Percentiles rank a stretch among this genome's conserved stretches.
phyloP scores from a whole-genome alignment of 169 alveolate species.

The Theileria parva region DNA sequence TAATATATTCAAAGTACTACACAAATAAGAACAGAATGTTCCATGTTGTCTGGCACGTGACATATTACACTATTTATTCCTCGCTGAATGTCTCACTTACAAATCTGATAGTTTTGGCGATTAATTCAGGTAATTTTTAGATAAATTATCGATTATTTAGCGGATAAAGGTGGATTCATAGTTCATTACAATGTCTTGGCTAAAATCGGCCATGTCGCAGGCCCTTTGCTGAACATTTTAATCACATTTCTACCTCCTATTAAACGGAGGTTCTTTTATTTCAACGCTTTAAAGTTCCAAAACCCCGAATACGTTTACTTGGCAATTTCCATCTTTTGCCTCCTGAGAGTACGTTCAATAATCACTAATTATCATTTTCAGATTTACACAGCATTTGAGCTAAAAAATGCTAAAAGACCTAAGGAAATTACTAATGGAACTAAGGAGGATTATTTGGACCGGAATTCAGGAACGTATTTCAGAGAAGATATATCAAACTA shows the following conservation, averaged over 20 bases:
- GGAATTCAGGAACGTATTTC: neutral
- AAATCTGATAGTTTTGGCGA: slow-evolving; percentile 12
- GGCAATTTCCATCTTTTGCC: neutral
- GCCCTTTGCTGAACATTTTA: slow-evolving; percentile 13
- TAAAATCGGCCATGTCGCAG: slow-evolving; percentile 19
- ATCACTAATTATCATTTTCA: neutral
- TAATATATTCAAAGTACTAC: slow-evolving; percentile 20
- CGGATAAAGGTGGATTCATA: slow-evolving; percentile 17
- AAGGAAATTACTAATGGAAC: neutral
- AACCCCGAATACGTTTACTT: slow-evolving; percentile 4
- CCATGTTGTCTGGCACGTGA: slow-evolving; percentile 53
- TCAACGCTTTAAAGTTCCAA: neutral
- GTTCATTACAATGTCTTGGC: slow-evolving; percentile 11
- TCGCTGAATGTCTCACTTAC: slow-evolving; percentile 19
- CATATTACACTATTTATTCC: slow-evolving; percentile 41
- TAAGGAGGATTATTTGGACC: neutral
- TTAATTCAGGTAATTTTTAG: slow-evolving; percentile 3
- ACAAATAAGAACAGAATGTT: slow-evolving; percentile 7
- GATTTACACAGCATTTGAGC: neutral
- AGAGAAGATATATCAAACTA: neutral
- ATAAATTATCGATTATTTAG: neutral
- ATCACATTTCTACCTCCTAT: slow-evolving; percentile 5
- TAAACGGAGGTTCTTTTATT: neutral
- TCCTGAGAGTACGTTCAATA: neutral
- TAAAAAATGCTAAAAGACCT: neutral